These are phyloP conservation scores for Drosera spatulata DNA, from an alignment of 179 eudicot genomes.

Conservation along the genomic window DNA sequence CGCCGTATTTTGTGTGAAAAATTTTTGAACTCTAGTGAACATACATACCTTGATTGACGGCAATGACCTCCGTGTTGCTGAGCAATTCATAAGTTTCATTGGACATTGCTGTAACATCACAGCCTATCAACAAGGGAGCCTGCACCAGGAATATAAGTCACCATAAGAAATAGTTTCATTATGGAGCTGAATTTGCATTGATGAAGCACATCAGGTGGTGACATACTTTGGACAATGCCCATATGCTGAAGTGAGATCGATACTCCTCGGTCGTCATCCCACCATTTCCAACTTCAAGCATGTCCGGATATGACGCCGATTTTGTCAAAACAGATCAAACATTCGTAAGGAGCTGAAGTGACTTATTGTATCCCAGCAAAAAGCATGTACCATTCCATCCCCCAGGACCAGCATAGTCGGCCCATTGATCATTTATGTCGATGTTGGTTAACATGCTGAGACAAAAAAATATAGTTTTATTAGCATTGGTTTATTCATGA, in stretches of 20 bases:
- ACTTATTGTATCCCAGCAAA: neutral
- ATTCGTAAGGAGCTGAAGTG: neutral
- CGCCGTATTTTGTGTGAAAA: neutral
- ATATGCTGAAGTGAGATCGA: conserved; percentile 80
- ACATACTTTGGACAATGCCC: conserved; percentile 69
- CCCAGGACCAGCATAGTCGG: conserved; percentile 64
- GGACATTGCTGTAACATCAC: conserved; percentile 52
- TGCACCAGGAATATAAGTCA: conserved; percentile 6
- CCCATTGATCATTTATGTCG: conserved; percentile 68
- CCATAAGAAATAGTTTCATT: neutral
- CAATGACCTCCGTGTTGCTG: conserved; percentile 60
- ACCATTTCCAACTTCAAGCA: conserved; percentile 90
- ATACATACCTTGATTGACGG: conserved; percentile 62
- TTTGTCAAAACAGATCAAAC: neutral
- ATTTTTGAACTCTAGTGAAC: neutral
- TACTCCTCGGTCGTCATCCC: conserved; percentile 67
- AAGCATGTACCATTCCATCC: conserved; percentile 67
- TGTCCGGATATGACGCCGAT: conserved; percentile 33
- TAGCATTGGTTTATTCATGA: neutral
- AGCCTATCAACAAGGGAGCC: conserved; percentile 80
- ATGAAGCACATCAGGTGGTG: neutral
- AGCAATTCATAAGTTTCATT: conserved; percentile 29
- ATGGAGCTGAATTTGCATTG: too few species aligned
- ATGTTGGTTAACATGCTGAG: conserved; percentile 51
- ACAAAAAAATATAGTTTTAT: neutral